These are phyloP conservation scores for Trifolium fragiferum DNA, from an alignment of 306 rosid genomes.

Conservation along the genomic window DNA sequence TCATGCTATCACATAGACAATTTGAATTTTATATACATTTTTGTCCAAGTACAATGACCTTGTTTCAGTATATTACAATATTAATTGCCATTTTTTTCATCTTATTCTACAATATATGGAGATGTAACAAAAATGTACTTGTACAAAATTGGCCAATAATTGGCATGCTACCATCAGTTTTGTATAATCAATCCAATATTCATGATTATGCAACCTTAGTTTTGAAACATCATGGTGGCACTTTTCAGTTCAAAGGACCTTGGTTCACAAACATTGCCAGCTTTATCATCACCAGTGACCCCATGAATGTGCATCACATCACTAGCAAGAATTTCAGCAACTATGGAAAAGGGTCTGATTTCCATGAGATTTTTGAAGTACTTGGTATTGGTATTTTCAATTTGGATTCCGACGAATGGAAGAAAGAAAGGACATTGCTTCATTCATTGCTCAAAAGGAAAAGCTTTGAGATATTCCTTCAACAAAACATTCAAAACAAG, in stretches of 20 bases:
- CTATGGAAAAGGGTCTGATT: background rate
- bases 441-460: slow-evolving; percentile 1
- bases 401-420: slow-evolving; percentile 15
- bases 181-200: slow-evolving; percentile 4
- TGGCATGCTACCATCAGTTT: slow-evolving; percentile 36
- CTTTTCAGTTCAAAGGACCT: slow-evolving; percentile 35
- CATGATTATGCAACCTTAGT: slow-evolving; percentile 15
- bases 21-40: background rate
- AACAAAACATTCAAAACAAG: slow-evolving; percentile 20
- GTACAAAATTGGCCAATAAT: slow-evolving; percentile 32
- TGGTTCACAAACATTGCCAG: slow-evolving; percentile 37
- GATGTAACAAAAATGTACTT: background rate
- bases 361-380: slow-evolving; percentile 39
- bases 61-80: background rate
- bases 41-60: background rate
- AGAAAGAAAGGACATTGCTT: background rate
- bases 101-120: slow-evolving; percentile 12
- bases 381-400: slow-evolving; percentile 35
- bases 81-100: slow-evolving; percentile 5
- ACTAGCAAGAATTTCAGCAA: background rate
- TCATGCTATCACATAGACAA: background rate
- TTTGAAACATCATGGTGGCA: background rate
- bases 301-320: slow-evolving; percentile 13
- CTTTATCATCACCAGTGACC: slow-evolving; percentile 43
- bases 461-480: background rate